Conservation (phyloP, 2,329 filamentous ascomycete genomes). For the Apiospora arundinis region DNA sequence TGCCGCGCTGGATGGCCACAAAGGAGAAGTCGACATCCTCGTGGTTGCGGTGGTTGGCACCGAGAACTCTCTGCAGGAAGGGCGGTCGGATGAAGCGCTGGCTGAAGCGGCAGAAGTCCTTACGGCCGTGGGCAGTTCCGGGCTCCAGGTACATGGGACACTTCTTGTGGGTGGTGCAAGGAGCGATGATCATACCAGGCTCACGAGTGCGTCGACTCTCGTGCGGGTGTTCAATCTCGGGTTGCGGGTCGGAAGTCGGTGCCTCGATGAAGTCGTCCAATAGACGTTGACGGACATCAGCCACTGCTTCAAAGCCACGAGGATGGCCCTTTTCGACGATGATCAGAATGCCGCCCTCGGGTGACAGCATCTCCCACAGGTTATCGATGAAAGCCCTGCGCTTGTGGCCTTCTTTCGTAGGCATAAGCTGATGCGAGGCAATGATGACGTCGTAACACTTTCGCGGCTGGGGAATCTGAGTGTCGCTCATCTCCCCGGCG, state of each 20-base stretch:
- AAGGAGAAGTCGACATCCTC: slow-evolving; percentile 94
- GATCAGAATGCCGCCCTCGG: slow-evolving; percentile 84
- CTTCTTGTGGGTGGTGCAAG: slow-evolving; percentile 85
- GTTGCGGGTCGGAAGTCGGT: slow-evolving; percentile 37
- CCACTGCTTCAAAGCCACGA: slow-evolving; percentile 90
- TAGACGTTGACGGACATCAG: slow-evolving; percentile 80
- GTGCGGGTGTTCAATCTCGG: slow-evolving; percentile 47
- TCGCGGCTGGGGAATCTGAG: slow-evolving; percentile 59
- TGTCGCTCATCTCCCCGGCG: slow-evolving; percentile 64
- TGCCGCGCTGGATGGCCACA: slow-evolving; percentile 81
- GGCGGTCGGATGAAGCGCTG: slow-evolving; percentile 86
- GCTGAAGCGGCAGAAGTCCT: slow-evolving; percentile 89
- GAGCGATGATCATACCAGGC: slow-evolving; percentile 69
- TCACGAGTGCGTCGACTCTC: slow-evolving; percentile 55
- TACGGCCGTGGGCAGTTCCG: slow-evolving; percentile 75
- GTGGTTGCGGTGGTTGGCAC: slow-evolving; percentile 74
- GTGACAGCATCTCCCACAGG: slow-evolving; percentile 85
- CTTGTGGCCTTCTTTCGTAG: slow-evolving; percentile 75
- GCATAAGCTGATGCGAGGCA: slow-evolving; percentile 82
- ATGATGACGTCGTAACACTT: slow-evolving; percentile 92
- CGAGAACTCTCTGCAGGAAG: slow-evolving; percentile 80
- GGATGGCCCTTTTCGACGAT: slow-evolving; percentile 91
- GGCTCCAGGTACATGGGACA: slow-evolving; percentile 88
- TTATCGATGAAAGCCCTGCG: slow-evolving; percentile 84
- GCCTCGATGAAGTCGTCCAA: slow-evolving; percentile 68